Evolutionary conservation across 306 rosid genomes (phyloP).

Genomic region (Echinosophora koreensis): DNA sequence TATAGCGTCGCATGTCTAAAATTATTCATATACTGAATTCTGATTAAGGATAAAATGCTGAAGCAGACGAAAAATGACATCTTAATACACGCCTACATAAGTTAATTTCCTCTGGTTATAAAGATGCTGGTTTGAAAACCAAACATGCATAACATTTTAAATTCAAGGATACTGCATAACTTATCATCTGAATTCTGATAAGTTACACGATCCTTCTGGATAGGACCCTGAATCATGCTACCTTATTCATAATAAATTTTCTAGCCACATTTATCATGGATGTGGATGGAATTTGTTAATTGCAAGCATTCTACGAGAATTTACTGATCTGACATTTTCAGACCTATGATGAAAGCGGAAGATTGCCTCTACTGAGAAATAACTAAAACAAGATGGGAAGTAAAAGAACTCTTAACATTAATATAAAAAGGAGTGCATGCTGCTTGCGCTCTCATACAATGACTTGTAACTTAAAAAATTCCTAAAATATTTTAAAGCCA

Average conservation of each 20-base stretch:
- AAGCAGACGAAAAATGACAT: conserved; percentile 30
- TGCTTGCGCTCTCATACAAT: not conserved
- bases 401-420: conserved; percentile 10
- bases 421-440: conserved; percentile 6
- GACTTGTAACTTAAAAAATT: not conserved
- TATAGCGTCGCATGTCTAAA: conserved; percentile 1
- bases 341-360: not conserved
- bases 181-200: conserved; percentile 9
- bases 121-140: conserved; percentile 17
- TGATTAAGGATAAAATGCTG: conserved; percentile 6
- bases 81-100: conserved; percentile 5
- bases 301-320: conserved; percentile 28
- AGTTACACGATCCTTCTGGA: not conserved
- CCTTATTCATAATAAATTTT: not conserved
- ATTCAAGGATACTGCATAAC: conserved; percentile 11
- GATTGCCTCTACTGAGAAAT: conserved; percentile 16
- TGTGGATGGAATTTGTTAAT: conserved; percentile 18
- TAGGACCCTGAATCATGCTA: conserved; percentile 15
- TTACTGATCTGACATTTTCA: conserved; percentile 9
- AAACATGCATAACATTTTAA: conserved; percentile 17
- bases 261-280: not conserved
- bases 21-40: not conserved
- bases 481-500: conserved; percentile 9
- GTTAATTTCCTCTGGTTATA: conserved; percentile 5
- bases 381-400: conserved; percentile 5